Conservation (phyloP, 2,329 filamentous ascomycete genomes). For the Sporothrix sp. region DNA sequence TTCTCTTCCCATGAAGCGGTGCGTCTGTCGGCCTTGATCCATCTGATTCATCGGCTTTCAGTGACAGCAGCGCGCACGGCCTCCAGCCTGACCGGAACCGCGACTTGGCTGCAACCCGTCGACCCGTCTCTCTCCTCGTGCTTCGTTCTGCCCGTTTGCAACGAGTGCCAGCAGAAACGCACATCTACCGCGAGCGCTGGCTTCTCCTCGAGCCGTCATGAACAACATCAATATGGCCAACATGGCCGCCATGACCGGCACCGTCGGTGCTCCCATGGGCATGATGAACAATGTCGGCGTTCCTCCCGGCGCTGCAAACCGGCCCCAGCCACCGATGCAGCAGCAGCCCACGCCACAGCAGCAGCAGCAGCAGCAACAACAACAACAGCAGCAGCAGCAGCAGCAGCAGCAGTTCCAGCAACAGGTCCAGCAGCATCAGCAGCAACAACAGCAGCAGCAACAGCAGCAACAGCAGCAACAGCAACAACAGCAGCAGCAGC, state of each 20-base stretch:
- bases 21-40: slow-evolving; percentile 1
- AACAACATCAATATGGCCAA: slow-evolving; percentile 59
- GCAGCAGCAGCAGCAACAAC: slow-evolving; percentile 17
- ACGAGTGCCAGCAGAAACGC: background rate
- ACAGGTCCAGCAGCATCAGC: background rate
- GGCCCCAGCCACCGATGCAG: slow-evolving; percentile 16
- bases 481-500: slow-evolving; percentile 26
- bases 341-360: slow-evolving; percentile 24
- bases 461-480: slow-evolving; percentile 4
- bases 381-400: slow-evolving; percentile 18
- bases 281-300: slow-evolving; percentile 55
- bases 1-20: slow-evolving; percentile 6
- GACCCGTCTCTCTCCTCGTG: background rate
- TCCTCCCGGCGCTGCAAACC: slow-evolving; percentile 26
- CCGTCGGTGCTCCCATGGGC: slow-evolving; percentile 52
- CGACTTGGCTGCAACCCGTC: too few relatives aligned
- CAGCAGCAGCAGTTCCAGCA: slow-evolving; percentile 10
- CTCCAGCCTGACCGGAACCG: too few relatives aligned
- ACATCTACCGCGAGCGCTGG: background rate
- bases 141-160: background rate
- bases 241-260: slow-evolving; percentile 60
- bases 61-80: too few relatives aligned
- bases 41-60: slow-evolving; percentile 20
- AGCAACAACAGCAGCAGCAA: background rate
- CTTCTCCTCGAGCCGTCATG: slow-evolving; percentile 29